A percentile compares a stretch with the other conserved stretches of the same genome.
Conservation (phyloP, 2,329 filamentous ascomycete genomes). For the Venturia effusa region DNA sequence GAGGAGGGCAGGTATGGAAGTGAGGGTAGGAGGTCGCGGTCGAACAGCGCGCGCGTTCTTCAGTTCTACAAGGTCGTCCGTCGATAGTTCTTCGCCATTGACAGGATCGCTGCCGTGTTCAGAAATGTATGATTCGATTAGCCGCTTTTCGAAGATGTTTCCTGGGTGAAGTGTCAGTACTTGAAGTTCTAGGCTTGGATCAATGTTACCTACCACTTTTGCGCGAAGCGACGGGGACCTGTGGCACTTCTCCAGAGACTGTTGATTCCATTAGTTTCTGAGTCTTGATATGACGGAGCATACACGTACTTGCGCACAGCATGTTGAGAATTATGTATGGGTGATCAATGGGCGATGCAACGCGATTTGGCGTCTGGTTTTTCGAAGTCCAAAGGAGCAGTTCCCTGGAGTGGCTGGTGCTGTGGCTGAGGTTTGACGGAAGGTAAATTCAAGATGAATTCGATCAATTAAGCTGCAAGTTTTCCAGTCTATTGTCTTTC, state of each 20-base stretch:
- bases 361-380: neutral
- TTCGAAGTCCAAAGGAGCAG: no score
- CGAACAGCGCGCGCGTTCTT: constrained; percentile 75
- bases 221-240: constrained; percentile 87
- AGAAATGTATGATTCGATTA: constrained; percentile 89
- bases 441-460: no score
- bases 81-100: constrained; percentile 71
- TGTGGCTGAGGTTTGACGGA: no score
- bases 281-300: neutral
- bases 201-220: constrained; percentile 63
- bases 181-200: constrained; percentile 12
- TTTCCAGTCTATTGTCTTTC: no score
- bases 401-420: no score
- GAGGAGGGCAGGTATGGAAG: constrained; percentile 89
- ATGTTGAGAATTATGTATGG: constrained; percentile 9
- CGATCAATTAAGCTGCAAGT: no score
- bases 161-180: constrained; percentile 41
- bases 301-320: constrained; percentile 12
- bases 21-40: constrained; percentile 83
- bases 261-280: constrained; percentile 13
- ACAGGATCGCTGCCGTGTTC: constrained; percentile 90
- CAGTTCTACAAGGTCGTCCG: constrained; percentile 79
- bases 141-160: constrained; percentile 84
- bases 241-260: constrained; percentile 96
- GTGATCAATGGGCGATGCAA: neutral